Percentiles rank a stretch among this genome's conserved stretches.
phyloP scores from a whole-genome alignment of 2,329 filamentous ascomycete genomes.

The Colletotrichum spinosum region DNA sequence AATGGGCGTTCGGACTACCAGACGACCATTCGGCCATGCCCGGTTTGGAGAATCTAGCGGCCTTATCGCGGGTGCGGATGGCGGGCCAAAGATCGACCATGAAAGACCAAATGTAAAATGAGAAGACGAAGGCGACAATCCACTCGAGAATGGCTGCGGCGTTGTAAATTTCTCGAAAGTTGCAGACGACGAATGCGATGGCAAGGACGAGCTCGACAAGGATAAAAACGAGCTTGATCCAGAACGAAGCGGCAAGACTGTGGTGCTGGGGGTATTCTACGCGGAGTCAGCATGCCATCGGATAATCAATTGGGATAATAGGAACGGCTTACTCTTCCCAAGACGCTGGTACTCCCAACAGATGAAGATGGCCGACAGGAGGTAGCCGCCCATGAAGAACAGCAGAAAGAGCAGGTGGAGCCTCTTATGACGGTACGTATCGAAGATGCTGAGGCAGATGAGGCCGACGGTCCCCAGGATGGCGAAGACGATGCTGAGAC shows the following conservation, averaged over 20 bases:
- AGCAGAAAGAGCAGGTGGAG: conserved; percentile 82
- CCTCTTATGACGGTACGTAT: conserved; percentile 75
- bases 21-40: conserved; percentile 19
- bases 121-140: conserved; percentile 85
- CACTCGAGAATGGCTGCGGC: conserved; percentile 83
- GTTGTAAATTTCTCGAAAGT: conserved; percentile 65
- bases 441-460: conserved; percentile 86
- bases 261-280: conserved; percentile 78
- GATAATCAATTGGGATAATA: not conserved
- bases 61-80: conserved; percentile 65
- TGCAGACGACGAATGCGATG: conserved; percentile 75
- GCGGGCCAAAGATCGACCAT: conserved; percentile 88
- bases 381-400: conserved; percentile 88
- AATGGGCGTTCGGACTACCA: not conserved
- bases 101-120: conserved; percentile 89
- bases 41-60: conserved; percentile 32
- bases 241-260: conserved; percentile 83
- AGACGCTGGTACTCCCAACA: conserved; percentile 92
- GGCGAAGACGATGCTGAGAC: conserved; percentile 74
- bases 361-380: conserved; percentile 87
- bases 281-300: conserved; percentile 1
- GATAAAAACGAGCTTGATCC: conserved; percentile 88
- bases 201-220: conserved; percentile 80
- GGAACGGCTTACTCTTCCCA: conserved; percentile 69
- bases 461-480: conserved; percentile 82